A percentile compares a stretch with the other conserved stretches of the same genome.
These are phyloP conservation scores for Kitagawia praeruptora DNA, from an alignment of 129 eudicot genomes.

Conservation along the genomic window DNA sequence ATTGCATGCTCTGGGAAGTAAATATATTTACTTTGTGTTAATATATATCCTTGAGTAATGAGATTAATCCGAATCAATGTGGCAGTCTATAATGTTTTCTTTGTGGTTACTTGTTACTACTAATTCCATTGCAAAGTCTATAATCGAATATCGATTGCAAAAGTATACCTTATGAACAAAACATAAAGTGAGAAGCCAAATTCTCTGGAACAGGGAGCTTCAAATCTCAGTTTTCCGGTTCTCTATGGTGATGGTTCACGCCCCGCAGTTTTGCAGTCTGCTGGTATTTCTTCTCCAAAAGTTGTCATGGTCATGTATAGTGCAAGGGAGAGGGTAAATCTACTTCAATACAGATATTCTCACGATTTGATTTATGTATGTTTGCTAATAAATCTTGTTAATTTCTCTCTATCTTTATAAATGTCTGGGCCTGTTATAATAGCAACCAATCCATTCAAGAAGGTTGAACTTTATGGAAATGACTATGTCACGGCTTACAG, in stretches of 20 bases:
- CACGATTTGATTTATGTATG: too few species aligned
- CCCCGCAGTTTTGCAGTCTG: conserved; percentile 89
- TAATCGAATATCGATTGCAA: background rate
- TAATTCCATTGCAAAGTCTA: background rate
- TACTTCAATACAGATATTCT: too few species aligned
- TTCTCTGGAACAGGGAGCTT: conserved; percentile 46
- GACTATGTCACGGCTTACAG: too few species aligned
- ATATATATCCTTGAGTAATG: too few species aligned
- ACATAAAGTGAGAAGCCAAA: background rate
- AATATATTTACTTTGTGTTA: background rate
- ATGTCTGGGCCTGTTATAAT: too few species aligned
- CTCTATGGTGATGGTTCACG: conserved; percentile 96
- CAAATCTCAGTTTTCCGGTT: conserved; percentile 77
- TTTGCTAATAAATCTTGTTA: too few species aligned
- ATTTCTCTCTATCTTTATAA: too few species aligned
- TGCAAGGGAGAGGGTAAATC: conserved; percentile 46
- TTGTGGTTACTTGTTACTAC: background rate
- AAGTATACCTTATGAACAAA: conserved; percentile 2
- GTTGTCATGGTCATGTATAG: conserved; percentile 92
- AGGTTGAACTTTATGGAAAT: too few species aligned
- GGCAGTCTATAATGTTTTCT: too few species aligned
- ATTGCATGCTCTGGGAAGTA: background rate
- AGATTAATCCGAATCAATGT: too few species aligned
- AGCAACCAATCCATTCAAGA: too few species aligned
- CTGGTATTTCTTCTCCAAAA: conserved; percentile 92